phyloP scores from a whole-genome alignment of 1,284 basidiomycete genomes.

The Sporisorium scitamineum region DNA sequence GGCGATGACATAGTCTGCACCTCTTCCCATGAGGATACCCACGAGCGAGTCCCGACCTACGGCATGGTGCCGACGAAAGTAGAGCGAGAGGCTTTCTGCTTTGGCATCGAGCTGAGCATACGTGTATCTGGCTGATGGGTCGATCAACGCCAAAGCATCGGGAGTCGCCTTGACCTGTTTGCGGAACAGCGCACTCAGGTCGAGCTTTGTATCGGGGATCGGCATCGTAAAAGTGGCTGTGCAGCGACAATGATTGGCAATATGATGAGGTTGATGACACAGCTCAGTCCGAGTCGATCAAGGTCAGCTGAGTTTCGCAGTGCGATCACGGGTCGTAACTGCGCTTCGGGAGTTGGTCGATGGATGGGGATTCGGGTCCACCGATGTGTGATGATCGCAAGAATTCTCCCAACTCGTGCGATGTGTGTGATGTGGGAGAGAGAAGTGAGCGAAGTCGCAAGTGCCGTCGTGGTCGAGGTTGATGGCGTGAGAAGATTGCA shows the following conservation, averaged over 20 bases:
- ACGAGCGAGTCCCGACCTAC: constrained; percentile 61
- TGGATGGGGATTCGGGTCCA: background rate
- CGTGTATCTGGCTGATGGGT: constrained; percentile 47
- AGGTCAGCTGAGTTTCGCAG: background rate
- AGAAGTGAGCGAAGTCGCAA: background rate
- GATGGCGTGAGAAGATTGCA: background rate
- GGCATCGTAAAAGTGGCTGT: too few relatives aligned
- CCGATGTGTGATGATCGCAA: background rate
- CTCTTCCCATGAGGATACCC: constrained; percentile 61
- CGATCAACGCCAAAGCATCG: constrained; percentile 47
- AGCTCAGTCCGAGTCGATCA: background rate
- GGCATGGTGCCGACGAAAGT: constrained; percentile 50
- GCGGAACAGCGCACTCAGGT: constrained; percentile 54
- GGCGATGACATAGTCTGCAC: constrained; percentile 68
- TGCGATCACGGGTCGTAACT: background rate
- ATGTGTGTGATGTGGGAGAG: background rate
- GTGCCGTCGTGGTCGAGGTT: background rate
- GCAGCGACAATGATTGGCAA: background rate
- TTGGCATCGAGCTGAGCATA: constrained; percentile 64
- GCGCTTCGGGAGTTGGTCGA: background rate
- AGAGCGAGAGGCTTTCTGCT: constrained; percentile 48
- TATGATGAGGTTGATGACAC: background rate
- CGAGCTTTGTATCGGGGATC: constrained; percentile 47
- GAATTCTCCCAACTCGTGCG: too few relatives aligned
- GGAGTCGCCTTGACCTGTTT: constrained; percentile 53